These are phyloP conservation scores for Stylonectria norvegica DNA, from an alignment of 2,329 filamentous ascomycete genomes.

Conservation along the genomic window DNA sequence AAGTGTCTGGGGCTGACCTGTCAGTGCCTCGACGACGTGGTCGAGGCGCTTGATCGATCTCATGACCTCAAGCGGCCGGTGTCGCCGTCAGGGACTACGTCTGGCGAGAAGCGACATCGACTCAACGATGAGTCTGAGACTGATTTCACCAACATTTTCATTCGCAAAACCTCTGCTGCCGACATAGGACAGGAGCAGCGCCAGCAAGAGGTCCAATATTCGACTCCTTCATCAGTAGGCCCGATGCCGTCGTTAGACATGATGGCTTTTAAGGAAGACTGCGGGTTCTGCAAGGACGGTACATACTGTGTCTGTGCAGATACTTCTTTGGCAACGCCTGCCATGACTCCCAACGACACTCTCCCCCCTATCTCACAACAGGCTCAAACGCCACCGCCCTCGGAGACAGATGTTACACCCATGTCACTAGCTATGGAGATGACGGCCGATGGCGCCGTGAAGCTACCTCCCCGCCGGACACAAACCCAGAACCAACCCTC, in stretches of 20 bases:
- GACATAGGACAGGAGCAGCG: no score
- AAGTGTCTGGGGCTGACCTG: constrained; percentile 64
- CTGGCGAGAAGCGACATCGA: constrained; percentile 55
- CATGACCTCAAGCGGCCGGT: constrained; percentile 47
- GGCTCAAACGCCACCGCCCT: constrained; percentile 56
- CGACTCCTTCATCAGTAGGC: constrained; percentile 33
- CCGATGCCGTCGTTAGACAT: constrained; percentile 35
- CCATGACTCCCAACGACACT: constrained; percentile 39
- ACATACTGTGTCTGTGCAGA: constrained; percentile 82
- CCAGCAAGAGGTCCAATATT: constrained; percentile 22
- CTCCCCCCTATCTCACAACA: constrained; percentile 44
- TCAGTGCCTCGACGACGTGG: constrained; percentile 60
- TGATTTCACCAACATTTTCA: constrained; percentile 69
- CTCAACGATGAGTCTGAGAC: constrained; percentile 62
- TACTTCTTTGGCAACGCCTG: constrained; percentile 39
- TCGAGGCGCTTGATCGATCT: constrained; percentile 42
- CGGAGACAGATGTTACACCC: constrained; percentile 56
- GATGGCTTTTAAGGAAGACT: constrained; percentile 60
- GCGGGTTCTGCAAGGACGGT: constrained; percentile 79
- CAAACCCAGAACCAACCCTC: constrained; percentile 27
- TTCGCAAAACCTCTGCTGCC: constrained; percentile 38
- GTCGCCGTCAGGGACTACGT: constrained; percentile 41
- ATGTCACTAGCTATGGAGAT: constrained; percentile 55
- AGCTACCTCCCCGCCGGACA: constrained; percentile 52
- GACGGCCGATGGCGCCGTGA: constrained; percentile 58